A percentile compares a stretch with the other conserved stretches of the same genome.
These are phyloP conservation scores for Cystobasidium pallidum DNA, from an alignment of 1,284 basidiomycete species.

Conservation along the genomic window DNA sequence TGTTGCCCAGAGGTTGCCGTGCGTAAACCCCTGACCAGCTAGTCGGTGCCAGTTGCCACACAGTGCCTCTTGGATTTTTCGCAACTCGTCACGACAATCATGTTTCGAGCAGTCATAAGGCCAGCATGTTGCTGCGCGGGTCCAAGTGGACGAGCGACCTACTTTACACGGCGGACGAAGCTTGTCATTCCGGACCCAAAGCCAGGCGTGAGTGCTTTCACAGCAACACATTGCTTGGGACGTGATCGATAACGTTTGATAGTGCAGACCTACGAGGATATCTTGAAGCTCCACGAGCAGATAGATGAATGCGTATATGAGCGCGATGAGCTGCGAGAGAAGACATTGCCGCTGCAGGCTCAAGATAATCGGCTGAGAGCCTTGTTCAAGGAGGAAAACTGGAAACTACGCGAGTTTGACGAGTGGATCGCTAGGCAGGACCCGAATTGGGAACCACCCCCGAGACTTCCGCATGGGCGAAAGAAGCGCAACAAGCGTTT, in stretches of 20 bases:
- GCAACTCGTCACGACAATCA: background rate
- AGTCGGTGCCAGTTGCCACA: no score
- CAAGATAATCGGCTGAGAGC: conserved; percentile 35
- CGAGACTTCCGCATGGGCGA: conserved; percentile 16
- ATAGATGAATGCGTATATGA: conserved; percentile 35
- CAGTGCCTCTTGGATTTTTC: background rate
- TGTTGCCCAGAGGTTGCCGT: no score
- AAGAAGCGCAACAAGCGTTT: conserved; percentile 25
- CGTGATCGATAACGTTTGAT: conserved; percentile 13
- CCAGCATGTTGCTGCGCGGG: conserved; percentile 1
- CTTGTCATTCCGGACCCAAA: conserved; percentile 20
- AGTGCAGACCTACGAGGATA: conserved; percentile 33
- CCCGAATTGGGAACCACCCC: conserved; percentile 26
- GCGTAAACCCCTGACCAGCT: no score
- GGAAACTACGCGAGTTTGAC: conserved; percentile 36
- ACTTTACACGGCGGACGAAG: conserved; percentile 39
- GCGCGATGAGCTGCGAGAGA: conserved; percentile 27
- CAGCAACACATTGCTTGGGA: no score
- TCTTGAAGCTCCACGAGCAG: conserved; percentile 32
- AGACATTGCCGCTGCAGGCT: conserved; percentile 34
- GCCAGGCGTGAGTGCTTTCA: conserved; percentile 16
- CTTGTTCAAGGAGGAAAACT: conserved; percentile 27
- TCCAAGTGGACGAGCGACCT: conserved; percentile 6
- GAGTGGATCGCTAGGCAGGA: conserved; percentile 32
- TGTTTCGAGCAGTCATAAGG: conserved; percentile 3